phyloP scores from a whole-genome alignment of 305 asterid genomes.

The Striga hermonthica region DNA sequence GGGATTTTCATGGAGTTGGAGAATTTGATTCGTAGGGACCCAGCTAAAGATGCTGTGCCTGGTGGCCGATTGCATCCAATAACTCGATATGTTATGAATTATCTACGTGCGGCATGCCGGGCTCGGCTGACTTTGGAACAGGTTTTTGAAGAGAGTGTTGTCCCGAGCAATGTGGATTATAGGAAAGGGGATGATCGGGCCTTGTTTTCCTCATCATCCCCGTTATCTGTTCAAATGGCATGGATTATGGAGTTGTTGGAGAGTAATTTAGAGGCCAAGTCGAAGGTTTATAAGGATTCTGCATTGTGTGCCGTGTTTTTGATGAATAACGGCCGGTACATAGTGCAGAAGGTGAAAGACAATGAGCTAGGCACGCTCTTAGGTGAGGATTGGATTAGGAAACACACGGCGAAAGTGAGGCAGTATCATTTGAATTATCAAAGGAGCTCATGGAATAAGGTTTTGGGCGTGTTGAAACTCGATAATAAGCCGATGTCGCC shows the following conservation, averaged over 20 bases:
- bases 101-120: conserved; percentile 81
- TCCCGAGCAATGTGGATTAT: conserved; percentile 38
- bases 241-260: conserved; percentile 92
- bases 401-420: conserved; percentile 64
- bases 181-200: conserved; percentile 51
- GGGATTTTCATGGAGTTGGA: conserved; percentile 88
- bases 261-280: conserved; percentile 84
- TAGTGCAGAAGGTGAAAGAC: conserved; percentile 76
- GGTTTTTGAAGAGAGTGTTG: conserved; percentile 56
- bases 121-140: conserved; percentile 70
- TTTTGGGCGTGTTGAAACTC: conserved; percentile 58
- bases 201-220: conserved; percentile 41
- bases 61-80: conserved; percentile 90
- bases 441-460: conserved; percentile 78
- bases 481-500: conserved; percentile 54
- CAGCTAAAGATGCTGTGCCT: conserved; percentile 76
- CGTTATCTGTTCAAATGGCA: conserved; percentile 60
- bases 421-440: conserved; percentile 74
- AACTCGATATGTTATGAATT: conserved; percentile 87
- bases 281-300: conserved; percentile 68
- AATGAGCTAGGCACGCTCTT: conserved; percentile 66
- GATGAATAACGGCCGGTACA: conserved; percentile 87
- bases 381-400: conserved; percentile 80
- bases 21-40: conserved; percentile 83
- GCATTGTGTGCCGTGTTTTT: conserved; percentile 63